Base-by-base conservation (phyloP, 805 yeast genomes). In the Pichia pseudocactophila region DNA sequence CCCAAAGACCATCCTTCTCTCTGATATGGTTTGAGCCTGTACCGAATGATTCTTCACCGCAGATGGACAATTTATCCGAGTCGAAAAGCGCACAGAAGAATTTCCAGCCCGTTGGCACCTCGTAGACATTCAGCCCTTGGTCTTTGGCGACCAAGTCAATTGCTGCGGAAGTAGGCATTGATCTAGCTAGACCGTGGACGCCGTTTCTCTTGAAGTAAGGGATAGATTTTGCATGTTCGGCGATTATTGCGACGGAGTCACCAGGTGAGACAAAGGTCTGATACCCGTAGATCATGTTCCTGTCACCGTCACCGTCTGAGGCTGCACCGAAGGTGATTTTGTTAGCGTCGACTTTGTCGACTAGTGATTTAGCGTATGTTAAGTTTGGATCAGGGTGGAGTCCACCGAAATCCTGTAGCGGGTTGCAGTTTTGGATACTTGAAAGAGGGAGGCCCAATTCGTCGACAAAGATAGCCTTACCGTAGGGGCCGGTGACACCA, bases 101-200 rank as follows among this genome's bases (percentile, higher is more conserved):
- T 66, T 90, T 90, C 98, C 98, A 90, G 30, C 97, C 98, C 16
- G 98, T 90, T 42, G 98, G 98, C 6, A 92, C 97, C 65, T 92
- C 98, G 64, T 90, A 90, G 48, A 80, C 69, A 39, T 80, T 66
- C 50, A 90, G 66, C 27, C 82, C 82, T 63, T 86, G 79, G 45
- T 70, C 70, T 59, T 76, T 75, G 26, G 96, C 97, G 19, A 92
- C 98, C 44, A 82, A 71, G 56, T 90, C 98, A 54, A 90, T 73
- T 28, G 98, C 97, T 36, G 84, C 88, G 11, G 94, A 81, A 11
- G 98, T 90, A 45, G 98, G 98, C 96, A 90, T 90, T 10, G 96
- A 85, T 59, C 98, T 76, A 11, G 98, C 98, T 40, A 92, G 71
- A 7, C 98, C 98, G 55, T 84, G 73, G 34, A 89, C 82, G 39